These are phyloP conservation scores for Colletotrichum navitas DNA, from an alignment of 2,329 filamentous ascomycete genomes.

Conservation along the genomic window DNA sequence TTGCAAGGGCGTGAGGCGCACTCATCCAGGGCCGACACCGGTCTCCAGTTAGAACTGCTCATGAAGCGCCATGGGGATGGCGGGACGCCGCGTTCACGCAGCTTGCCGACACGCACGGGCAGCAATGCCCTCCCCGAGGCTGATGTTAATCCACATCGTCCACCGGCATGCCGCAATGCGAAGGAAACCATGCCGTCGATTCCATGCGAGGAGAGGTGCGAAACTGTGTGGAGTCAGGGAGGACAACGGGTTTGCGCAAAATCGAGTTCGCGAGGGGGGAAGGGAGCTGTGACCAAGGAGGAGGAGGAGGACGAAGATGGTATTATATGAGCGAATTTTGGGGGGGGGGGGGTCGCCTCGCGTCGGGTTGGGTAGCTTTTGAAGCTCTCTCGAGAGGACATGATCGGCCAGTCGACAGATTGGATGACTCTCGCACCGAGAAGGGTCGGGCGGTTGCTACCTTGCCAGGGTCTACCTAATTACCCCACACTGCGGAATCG, in stretches of 20 bases:
- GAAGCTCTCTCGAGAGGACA: slow-evolving; percentile 34
- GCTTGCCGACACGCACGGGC: not conserved
- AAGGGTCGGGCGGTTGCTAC: slow-evolving; percentile 36
- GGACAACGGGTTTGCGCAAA: not conserved
- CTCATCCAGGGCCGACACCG: slow-evolving; percentile 75
- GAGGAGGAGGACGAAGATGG: not conserved
- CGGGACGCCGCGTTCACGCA: slow-evolving; percentile 38
- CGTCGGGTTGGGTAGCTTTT: slow-evolving; percentile 36
- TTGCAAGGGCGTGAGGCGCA: slow-evolving; percentile 53
- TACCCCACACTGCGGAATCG: slow-evolving; percentile 43
- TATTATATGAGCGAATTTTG: slow-evolving; percentile 36
- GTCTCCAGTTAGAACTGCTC: slow-evolving; percentile 67
- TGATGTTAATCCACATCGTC: slow-evolving; percentile 52
- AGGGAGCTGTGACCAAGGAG: not conserved
- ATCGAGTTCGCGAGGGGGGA: not conserved
- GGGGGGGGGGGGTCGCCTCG: not conserved
- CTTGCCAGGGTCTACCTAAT: slow-evolving; percentile 36
- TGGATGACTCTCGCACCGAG: slow-evolving; percentile 41
- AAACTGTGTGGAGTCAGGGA: not conserved
- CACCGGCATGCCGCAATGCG: slow-evolving; percentile 61
- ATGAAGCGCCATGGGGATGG: slow-evolving; percentile 47
- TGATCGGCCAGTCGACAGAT: slow-evolving; percentile 31
- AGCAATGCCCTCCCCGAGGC: slow-evolving; percentile 24
- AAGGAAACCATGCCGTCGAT: slow-evolving; percentile 59
- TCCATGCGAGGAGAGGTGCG: slow-evolving; percentile 49